Evolutionary conservation across 257 asterid genomes (phyloP), one percentile per base, ranked within the genome.

Genomic region (Scutellaria barbata): DNA sequence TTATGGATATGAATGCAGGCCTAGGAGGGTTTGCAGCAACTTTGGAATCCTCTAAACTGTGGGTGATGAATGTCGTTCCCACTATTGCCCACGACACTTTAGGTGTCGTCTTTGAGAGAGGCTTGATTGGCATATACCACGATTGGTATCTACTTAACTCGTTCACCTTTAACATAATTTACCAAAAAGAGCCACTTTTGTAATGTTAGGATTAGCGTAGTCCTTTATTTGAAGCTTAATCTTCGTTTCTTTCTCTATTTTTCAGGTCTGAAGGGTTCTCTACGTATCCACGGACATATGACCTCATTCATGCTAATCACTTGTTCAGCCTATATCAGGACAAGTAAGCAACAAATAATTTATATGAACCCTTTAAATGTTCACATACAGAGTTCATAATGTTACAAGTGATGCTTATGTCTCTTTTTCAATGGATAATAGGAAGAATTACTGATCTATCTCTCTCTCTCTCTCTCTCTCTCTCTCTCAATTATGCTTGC

Each of bases 11-110:
- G 98, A 92, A 90, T 80, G 95, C 96, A 0, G 96, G 90, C 41
- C 92, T 92, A 7, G 98, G 98, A 73, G 87, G 98, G 56, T 92
- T 92, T 71, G 96, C 98, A 2, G 98, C 98, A 4, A 88, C 87
- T 65, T 68, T 92, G 79, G 88, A 86, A n/a, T 92, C 96, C 45
- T 73, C 95, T 5, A 90, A 83, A 61, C 77, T 84, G 33, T 92
- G 98, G 98, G 96, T 92, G 84, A 92, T 92, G 98, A 92, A 90
- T 35, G 96, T 82, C 17, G 92, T 92, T 39, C 98, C 98, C 50
- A 90, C 85, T 43, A 81, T 85, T 69, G 89, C 96, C 70, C 79
- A 79, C 53, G 85, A 81, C 59, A 90, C 96, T 67, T 81, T 92
- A 7, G 92, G 96, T 5, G 85, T 85, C 77, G 46, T 88, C 68